Evolutionary conservation across 331 rosid species (phyloP), one percentile per base, ranked within the genome.

Genomic region (Prunus yedoensis): DNA sequence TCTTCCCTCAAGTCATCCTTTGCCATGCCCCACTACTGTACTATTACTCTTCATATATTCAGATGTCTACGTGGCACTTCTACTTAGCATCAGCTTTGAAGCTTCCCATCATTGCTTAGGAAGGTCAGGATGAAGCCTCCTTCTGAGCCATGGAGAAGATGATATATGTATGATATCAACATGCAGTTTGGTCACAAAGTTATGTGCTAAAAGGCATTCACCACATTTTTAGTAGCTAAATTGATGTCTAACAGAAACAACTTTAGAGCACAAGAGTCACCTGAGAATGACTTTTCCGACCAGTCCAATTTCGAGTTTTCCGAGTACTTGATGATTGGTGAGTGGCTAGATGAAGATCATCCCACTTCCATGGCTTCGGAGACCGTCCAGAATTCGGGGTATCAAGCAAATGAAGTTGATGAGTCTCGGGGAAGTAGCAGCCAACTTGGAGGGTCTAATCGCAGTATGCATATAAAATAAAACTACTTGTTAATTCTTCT

Each of bases 71-170:
- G 63, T 57, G 74, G 72, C 90, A 65, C 49, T 73, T 70, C 74
- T 63, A 43, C 79, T 79, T 60, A 65, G 82, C 68, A 70, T 77
- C 68, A 80, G 58, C 87, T 0, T 77, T 57, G 96, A 91, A 91
- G 78, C 80, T 93, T 91, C 98, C 90, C 78, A 18, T 20, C 53
- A 27, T 74, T 85, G 71, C 85, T 16, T 51, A 87, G 88, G 97
- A 91, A 93, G 77, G 28, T 86, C 83, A 72, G 83, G 21, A 51
- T 70, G 91, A 87, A 91, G 76, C 83, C 78, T 16, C 89, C 90
- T 82, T 25, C 5, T 14, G 66, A 71, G 21, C 68, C 54, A 21
- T 49, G 59, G 49, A 69, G 60, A 46, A 68, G 47, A 18, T 47
- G 30, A 60, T 75, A 68, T 76, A 58, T 81, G 15, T 32, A 17